A percentile compares a stretch with the other conserved stretches of the same genome.
phyloP scores from a whole-genome alignment of 1,139 yeast species.

The Sugiyamaella paludigena region DNA sequence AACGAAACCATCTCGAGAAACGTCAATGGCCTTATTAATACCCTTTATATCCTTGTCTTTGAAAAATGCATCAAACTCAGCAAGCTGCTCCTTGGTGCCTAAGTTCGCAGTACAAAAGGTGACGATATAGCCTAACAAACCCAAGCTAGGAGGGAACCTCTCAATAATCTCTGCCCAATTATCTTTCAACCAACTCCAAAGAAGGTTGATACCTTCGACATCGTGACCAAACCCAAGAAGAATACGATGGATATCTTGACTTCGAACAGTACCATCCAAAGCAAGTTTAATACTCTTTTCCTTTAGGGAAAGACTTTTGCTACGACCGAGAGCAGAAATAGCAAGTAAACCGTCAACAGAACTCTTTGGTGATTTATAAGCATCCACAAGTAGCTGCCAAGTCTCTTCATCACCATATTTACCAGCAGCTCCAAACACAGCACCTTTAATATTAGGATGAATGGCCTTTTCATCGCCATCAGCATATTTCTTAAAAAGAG shows the following conservation, averaged over 20 bases:
- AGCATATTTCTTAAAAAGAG: conserved; percentile 56
- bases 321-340: conserved; percentile 70
- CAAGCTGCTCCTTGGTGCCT: conserved; percentile 57
- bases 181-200: conserved; percentile 74
- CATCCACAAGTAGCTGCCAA: conserved; percentile 60
- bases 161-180: conserved; percentile 69
- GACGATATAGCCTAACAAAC: conserved; percentile 75
- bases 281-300: conserved; percentile 59
- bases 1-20: conserved; percentile 63
- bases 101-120: conserved; percentile 61
- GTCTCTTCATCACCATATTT: conserved; percentile 56
- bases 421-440: conserved; percentile 69
- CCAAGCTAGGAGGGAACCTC: conserved; percentile 75
- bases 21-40: conserved; percentile 69
- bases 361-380: conserved; percentile 64
- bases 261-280: conserved; percentile 65
- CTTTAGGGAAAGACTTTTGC: conserved; percentile 56
- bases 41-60: conserved; percentile 62
- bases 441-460: conserved; percentile 74
- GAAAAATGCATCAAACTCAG: conserved; percentile 60
- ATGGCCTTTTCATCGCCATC: conserved; percentile 63
- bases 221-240: conserved; percentile 70
- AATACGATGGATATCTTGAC: conserved; percentile 72
- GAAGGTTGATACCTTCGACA: conserved; percentile 58
- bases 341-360: conserved; percentile 78